Evolutionary conservation across 73 alveolate genomes (phyloP).

Genomic region (Stentor coeruleus): DNA sequence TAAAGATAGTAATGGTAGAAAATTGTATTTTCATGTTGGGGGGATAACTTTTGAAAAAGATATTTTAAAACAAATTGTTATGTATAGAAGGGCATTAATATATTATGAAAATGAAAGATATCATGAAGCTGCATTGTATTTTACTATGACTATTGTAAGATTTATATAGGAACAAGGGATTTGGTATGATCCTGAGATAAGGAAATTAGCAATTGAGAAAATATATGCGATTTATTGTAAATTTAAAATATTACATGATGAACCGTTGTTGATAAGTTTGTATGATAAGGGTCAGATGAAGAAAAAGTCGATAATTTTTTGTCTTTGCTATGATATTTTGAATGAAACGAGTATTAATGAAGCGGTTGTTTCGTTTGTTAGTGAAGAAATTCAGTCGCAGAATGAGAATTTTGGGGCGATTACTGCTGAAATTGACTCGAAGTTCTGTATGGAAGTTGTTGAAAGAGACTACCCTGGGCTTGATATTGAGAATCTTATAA

Average conservation of each 20-base stretch:
- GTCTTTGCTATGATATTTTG: not conserved
- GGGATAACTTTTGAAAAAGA: conserved; percentile 5
- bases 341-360: not conserved
- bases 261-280: not conserved
- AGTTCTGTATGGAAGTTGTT: not conserved
- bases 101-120: not conserved
- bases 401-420: conserved; percentile 9
- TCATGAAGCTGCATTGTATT: not conserved
- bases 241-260: not conserved
- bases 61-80: not conserved
- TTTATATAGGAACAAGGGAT: no score
- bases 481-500: not conserved
- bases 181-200: conserved; percentile 4
- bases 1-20: not conserved
- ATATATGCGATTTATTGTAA: not conserved
- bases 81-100: not conserved
- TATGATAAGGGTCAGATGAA: not conserved
- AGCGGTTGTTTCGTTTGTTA: not conserved
- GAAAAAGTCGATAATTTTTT: not conserved
- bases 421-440: not conserved
- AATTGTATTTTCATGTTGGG: not conserved
- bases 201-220: not conserved
- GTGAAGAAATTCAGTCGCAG: not conserved
- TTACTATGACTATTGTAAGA: conserved; percentile 6
- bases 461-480: conserved; percentile 8